phyloP scores from a whole-genome alignment of 164 flowering plant species.

The Amborella trichopoda region DNA sequence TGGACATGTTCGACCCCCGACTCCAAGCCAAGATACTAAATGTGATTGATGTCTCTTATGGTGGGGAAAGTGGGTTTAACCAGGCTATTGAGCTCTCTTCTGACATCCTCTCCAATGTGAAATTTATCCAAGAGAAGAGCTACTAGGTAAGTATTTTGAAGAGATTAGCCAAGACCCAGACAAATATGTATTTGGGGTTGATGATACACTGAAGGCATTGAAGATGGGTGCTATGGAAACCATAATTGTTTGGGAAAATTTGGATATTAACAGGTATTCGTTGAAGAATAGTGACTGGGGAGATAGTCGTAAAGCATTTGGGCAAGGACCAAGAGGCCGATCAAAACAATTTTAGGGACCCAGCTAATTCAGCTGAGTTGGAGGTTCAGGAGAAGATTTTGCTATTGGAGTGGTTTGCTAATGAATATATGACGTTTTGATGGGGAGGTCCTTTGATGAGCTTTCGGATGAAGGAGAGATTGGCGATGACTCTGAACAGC shows the following conservation, averaged over 20 bases:
- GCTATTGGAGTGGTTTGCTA: slow-evolving; percentile 9
- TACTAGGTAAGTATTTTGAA: slow-evolving; percentile 9
- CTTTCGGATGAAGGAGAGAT: slow-evolving; percentile 7
- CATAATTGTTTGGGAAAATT: slow-evolving; percentile 8
- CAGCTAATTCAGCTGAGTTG: slow-evolving; percentile 1
- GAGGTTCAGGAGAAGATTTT: slow-evolving; percentile 9
- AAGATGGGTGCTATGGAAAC: slow-evolving; percentile 9
- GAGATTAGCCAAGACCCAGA: slow-evolving; percentile 10
- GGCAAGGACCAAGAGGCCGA: slow-evolving; percentile 8
- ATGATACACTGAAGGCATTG: slow-evolving; percentile 7
- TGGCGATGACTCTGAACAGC: slow-evolving; percentile 9
- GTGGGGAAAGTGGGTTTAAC: slow-evolving; percentile 7
- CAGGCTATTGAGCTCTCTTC: slow-evolving; percentile 8
- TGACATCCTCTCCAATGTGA: slow-evolving; percentile 8
- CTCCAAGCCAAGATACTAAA: slow-evolving; percentile 8
- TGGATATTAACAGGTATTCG: slow-evolving; percentile 6
- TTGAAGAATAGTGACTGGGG: slow-evolving; percentile 7
- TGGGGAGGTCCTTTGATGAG: slow-evolving; percentile 9
- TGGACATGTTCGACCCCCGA: slow-evolving; percentile 42
- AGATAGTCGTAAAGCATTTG: slow-evolving; percentile 6
- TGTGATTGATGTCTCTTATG: slow-evolving; percentile 9
- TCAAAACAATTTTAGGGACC: slow-evolving; percentile 7
- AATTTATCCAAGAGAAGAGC: slow-evolving; percentile 32
- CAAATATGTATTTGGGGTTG: slow-evolving; percentile 9
- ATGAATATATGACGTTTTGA: slow-evolving; percentile 8